Evolutionary conservation across 257 asterid genomes (phyloP), one percentile per base, ranked within the genome.

Genomic region (Thymus mandschuricus): DNA sequence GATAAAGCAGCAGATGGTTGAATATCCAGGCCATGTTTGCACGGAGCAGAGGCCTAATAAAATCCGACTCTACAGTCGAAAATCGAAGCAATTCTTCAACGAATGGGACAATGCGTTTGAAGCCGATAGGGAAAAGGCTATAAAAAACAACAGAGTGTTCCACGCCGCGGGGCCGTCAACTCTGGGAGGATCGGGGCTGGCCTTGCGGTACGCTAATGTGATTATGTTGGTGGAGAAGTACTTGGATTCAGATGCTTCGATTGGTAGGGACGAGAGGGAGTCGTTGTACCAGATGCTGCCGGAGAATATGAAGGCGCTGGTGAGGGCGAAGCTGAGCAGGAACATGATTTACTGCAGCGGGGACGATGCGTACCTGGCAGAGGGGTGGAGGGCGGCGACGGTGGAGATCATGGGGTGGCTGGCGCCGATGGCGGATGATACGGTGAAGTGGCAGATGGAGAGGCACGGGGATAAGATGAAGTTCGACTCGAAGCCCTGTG

Each of bases 331-430:
- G 87, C 83, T 92, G 78, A 80, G 87, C 73, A 88, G 81, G 90
- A 85, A 82, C 43, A 71, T 84, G 86, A 89, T 21, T 21, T 21
- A 46, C 44, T 44, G 59, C 1, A 68, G 62, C 15, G 89, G 74
- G 8, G 82, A 71, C 0, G 98, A 88, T 49, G 78, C 74, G 60
- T 60, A 45, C 29, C 61, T 89, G 65, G 97, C 98, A 0, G 84
- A 70, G n/a, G 95, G 96, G 58, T 92, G 98, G 98, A 76, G 92
- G 75, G 89, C 78, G 0, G 92, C 96, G 0, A 48, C 87, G 86
- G 72, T 13, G 35, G 96, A 80, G 76, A 80, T 92, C 38, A 69
- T 92, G 91, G 78, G 73, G 76, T 92, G 98, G 98, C 86, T 92
- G 3, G 84, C 75, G 7, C 96, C 97, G 6, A 69, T 90, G 84